Evolutionary conservation across 1,139 yeast genomes (phyloP).

Genomic region (Yamadazyma membranifaciens): DNA sequence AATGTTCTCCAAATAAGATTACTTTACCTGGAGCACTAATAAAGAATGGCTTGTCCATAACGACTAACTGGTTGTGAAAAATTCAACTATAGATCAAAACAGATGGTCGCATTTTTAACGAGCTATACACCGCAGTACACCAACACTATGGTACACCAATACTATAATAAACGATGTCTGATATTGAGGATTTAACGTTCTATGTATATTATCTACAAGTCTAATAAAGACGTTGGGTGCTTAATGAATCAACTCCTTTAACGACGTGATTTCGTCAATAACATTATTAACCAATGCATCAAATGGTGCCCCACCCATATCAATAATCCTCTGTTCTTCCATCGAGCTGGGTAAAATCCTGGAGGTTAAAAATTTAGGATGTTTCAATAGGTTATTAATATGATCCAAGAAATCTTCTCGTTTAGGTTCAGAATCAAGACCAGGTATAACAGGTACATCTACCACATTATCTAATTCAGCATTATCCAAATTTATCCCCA

Average conservation of each 20-base stretch:
- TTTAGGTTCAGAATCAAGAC: slow-evolving; percentile 57
- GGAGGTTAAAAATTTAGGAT: slow-evolving; percentile 79
- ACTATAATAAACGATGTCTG: too few species aligned
- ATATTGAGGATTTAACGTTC: neutral
- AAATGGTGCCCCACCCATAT: slow-evolving; percentile 39
- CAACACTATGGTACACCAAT: too few species aligned
- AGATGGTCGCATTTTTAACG: neutral
- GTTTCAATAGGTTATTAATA: slow-evolving; percentile 71
- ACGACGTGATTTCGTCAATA: slow-evolving; percentile 53
- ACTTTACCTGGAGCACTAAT: slow-evolving; percentile 98
- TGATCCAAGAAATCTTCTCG: slow-evolving; percentile 57
- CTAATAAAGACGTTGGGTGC: too few species aligned
- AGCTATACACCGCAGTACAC: too few species aligned
- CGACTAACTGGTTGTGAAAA: neutral
- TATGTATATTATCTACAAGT: neutral
- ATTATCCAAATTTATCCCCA: slow-evolving; percentile 14
- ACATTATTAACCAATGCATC: slow-evolving; percentile 47
- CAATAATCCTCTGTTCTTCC: slow-evolving; percentile 61
- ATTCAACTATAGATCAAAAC: neutral
- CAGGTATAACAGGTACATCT: slow-evolving; percentile 49
- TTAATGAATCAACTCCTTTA: slow-evolving; percentile 44
- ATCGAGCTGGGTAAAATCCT: slow-evolving; percentile 60
- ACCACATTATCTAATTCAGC: slow-evolving; percentile 13
- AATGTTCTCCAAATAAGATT: slow-evolving; percentile 94
- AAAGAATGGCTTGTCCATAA: slow-evolving; percentile 44